Evolutionary conservation across 768 basidiomycete genomes (phyloP), one percentile per base, ranked within the genome.

Genomic region (Lactarius pseudohatsudake): DNA sequence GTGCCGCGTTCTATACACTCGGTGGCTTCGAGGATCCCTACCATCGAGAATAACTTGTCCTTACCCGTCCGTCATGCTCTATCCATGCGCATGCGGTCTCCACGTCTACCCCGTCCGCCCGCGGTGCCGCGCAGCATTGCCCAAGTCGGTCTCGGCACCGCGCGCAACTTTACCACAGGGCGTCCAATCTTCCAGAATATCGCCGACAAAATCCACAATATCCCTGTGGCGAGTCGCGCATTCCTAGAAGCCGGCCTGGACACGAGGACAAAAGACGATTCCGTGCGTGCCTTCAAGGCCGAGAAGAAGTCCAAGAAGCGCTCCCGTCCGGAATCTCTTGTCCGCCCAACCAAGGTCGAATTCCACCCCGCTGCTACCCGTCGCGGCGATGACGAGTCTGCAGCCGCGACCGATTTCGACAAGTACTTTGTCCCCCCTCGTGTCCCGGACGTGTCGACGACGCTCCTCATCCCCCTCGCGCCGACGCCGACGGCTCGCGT

Each of bases 171-270:
- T 75, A 86, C 86, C 28, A 84, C 86, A 3, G 82, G 81, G 13
- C 85, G 88, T 2, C 89, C 90, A 3, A 81, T 93, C 54, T 93
- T 94, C 79, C 87, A 92, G 74, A 87, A 90, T 73, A 75, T 95
- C 50, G 85, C 86, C 2, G 84, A 92, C 74, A 92, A 92, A 72
- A 64, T 67, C 41, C 28, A 92, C 73, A 77, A 77, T 61, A 86
- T 91, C 0, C 92, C 93, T 8, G 77, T 95, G n/a, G 82, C 85
- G 1, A 84, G 83, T 10, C 84, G 93, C 32, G 87, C 92, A 3
- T 78, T 93, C 53, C 86, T 85, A 74, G 88, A 92, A 74, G 86
- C 84, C 0, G 90, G 92, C 72, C 84, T 85, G 81, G 86, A 92
- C 50, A 38, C 86, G 30, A 82, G 85, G 68, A 75, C 79, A 70